Evolutionary conservation across 2,329 filamentous ascomycete genomes (phyloP).

Genomic region (Aspergillus ochraceoroseus): DNA sequence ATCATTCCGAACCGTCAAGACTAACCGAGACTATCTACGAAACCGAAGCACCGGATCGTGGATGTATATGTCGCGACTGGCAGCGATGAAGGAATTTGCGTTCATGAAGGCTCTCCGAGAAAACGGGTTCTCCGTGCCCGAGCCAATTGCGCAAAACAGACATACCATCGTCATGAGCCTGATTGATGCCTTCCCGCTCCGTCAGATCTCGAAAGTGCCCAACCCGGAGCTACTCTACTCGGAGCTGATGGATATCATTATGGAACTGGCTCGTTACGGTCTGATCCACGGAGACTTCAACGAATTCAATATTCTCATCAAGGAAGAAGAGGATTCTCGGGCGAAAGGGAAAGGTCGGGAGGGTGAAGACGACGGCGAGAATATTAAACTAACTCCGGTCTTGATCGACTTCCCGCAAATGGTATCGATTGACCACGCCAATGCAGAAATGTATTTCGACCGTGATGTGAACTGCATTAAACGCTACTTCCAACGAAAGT

Average conservation of each 20-base stretch:
- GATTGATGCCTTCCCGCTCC: constrained; percentile 84
- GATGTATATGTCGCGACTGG: constrained; percentile 96
- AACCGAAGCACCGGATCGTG: constrained; percentile 76
- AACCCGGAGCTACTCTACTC: constrained; percentile 81
- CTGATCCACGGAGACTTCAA: constrained; percentile 98
- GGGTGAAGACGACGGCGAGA: constrained; percentile 28
- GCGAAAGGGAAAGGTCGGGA: constrained; percentile 38
- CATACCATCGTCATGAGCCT: constrained; percentile 97
- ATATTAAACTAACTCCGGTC: constrained; percentile 64
- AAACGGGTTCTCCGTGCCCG: constrained; percentile 83
- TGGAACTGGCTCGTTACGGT: constrained; percentile 76
- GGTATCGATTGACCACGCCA: constrained; percentile 88
- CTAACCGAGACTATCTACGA: constrained; percentile 90
- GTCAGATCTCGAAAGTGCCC: constrained; percentile 78
- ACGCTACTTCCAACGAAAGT: constrained; percentile 83
- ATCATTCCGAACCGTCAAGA: constrained; percentile 93
- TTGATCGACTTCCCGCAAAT: constrained; percentile 98
- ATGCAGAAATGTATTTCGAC: constrained; percentile 97
- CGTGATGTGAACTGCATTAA: constrained; percentile 94
- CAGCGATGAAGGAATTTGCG: constrained; percentile 87
- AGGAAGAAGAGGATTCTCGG: constrained; percentile 55
- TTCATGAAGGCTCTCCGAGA: constrained; percentile 85
- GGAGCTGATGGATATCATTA: constrained; percentile 82
- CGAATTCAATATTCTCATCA: constrained; percentile 96
- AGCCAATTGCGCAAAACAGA: constrained; percentile 80